Evolutionary conservation across 2,329 filamentous ascomycete species (phyloP).

Genomic region (Aspergillus nomiae): DNA sequence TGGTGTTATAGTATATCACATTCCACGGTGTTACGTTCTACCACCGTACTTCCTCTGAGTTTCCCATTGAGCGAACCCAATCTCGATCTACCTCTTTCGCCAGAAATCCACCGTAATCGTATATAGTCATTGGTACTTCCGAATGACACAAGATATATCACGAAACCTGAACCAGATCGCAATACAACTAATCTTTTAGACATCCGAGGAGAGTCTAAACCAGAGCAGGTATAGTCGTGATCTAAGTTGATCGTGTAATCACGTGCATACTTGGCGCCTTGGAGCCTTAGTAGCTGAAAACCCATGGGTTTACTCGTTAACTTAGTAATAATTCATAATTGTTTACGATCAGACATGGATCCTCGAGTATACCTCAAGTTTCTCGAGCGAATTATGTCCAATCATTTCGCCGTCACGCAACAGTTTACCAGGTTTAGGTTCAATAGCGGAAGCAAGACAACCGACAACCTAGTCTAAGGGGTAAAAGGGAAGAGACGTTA

Average conservation of each 20-base stretch:
- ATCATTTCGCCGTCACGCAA: neutral
- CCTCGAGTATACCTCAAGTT: neutral
- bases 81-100: neutral
- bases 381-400: neutral
- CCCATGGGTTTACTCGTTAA: neutral
- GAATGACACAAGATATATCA: neutral
- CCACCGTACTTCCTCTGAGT: too few relatives aligned
- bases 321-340: neutral
- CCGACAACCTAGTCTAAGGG: neutral
- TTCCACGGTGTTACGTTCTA: too few relatives aligned
- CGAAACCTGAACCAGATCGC: neutral
- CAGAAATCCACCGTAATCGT: neutral
- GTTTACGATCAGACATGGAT: neutral
- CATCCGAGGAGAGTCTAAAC: neutral
- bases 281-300: neutral
- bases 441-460: neutral
- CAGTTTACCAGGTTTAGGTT: neutral
- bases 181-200: neutral
- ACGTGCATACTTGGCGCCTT: neutral
- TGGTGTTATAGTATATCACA: too few relatives aligned
- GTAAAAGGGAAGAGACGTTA: neutral
- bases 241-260: neutral
- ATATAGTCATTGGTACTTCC: neutral
- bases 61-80: too few relatives aligned
- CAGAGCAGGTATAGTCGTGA: neutral